Evolutionary conservation across 129 eudicot species (phyloP).

Genomic region (Helianthus annuus): DNA sequence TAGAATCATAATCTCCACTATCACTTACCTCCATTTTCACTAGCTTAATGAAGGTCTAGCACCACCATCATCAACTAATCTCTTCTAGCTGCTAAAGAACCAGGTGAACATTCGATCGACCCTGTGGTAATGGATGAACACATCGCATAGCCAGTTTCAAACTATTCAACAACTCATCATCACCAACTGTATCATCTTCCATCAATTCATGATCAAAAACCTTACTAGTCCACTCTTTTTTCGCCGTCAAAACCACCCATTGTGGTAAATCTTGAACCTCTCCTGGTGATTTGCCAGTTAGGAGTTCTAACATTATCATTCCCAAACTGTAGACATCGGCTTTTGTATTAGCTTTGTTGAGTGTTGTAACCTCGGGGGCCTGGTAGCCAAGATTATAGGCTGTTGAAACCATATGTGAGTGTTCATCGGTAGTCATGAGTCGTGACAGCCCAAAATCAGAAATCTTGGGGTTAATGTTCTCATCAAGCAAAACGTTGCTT

Average conservation of each 20-base stretch:
- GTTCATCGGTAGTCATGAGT: constrained; percentile 47
- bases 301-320: constrained; percentile 53
- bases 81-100: constrained; percentile 79
- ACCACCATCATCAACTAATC: constrained; percentile 61
- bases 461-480: constrained; percentile 42
- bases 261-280: constrained; percentile 53
- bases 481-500: constrained; percentile 52
- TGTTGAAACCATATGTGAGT: background rate
- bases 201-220: constrained; percentile 79
- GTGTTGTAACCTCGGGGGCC: constrained; percentile 58
- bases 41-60: constrained; percentile 57
- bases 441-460: constrained; percentile 48
- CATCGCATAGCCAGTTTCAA: constrained; percentile 87
- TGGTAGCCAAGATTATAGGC: background rate
- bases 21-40: constrained; percentile 14
- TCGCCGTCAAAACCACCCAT: constrained; percentile 90
- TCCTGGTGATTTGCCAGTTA: constrained; percentile 51
- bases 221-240: constrained; percentile 91
- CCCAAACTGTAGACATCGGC: constrained; percentile 71
- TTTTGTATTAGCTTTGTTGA: constrained; percentile 55
- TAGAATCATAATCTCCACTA: constrained; percentile 37
- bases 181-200: constrained; percentile 86
- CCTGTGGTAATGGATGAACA: constrained; percentile 78
- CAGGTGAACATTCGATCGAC: constrained; percentile 71
- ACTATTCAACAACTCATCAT: constrained; percentile 67